Base-by-base conservation (phyloP, 2,329 filamentous ascomycete genomes). In the Trichoderma guizhouense region DNA sequence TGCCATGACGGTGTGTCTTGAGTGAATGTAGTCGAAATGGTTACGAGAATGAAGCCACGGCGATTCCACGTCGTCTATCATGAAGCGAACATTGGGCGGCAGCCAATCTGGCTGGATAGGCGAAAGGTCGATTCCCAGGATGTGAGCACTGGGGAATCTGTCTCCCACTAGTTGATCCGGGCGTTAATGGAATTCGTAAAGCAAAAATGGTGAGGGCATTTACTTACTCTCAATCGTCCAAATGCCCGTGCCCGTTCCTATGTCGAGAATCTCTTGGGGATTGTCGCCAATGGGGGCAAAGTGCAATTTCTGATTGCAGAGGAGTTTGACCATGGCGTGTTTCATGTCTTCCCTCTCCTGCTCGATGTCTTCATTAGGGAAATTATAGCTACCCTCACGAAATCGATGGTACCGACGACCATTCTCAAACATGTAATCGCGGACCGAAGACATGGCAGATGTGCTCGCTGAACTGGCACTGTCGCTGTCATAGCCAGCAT, bases 21-120 rank as follows among this genome's bases (percentile, higher is more conserved):
- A 84, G 76, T 90, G 88, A 39, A 91, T 84, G 72, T 89, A 89
- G 77, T 91, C 88, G 69, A 89, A 90, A 66, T 86, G 83, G 72
- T 88, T 84, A 5, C 78, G 76, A 6, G 85, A 84, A 73, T 88
- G 84, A 18, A 88, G 77, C 88, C 88, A 90, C 5, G 83, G 82
- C 71, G 83, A 84, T 77, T 90, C 88, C 30, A 86, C 83, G 73
- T 90, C 88, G 72, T 90, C 88, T 12, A 90, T 82, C 76, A 87
- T 80, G 74, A 89, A 89, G 28, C 82, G 82, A 24, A 88, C 83
- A 74, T 89, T 89, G 4, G 87, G 85, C 5, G 87, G 88, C 12
- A 89, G 78, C 83, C 84, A 85, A 55, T 82, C 80, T 1, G 85
- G 84, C 74, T 87, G 84, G 43, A 86, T 86, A 2, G 85, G 84